Base-by-base conservation (phyloP, 768 basidiomycete genomes). In the Pleurotus pulmonarius region DNA sequence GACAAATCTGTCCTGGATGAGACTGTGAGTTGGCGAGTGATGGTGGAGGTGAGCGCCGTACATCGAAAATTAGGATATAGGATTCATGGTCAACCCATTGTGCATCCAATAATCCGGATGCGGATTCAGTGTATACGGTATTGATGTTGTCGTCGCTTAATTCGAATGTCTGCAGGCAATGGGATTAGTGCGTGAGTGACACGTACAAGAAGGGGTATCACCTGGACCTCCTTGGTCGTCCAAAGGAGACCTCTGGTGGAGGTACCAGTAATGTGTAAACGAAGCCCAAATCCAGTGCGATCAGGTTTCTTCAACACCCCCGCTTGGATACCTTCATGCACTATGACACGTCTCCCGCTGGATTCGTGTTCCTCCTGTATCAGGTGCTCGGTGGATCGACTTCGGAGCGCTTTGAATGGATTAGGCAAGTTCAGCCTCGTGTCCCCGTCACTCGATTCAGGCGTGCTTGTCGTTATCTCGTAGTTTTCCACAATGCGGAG, bases 341-440 rank as follows among this genome's bases (percentile, higher is more conserved):
- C 29, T 8, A 34, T 34, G 29, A 53, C 4, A 61, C 56, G 41
- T 61, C 64, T 34, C 57, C 26, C 40, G 8, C 25, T 39, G 15
- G 43, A 22, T 48, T 12, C 37, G 41, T 51, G 58, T 48, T 49
- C 13, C 67, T 48, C 16, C 67, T 55, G 44, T 2, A 59, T 40
- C 3, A 80, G 49, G 52, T 75, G 72, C 26, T 87, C 86, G 0
- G 74, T 62, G n/a, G 82, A 81, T n/a, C 65, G 74, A 24, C 70
- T 70, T 55, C 75, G 74, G 12, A 82, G 73, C 1, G 75, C 70
- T 64, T 84, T 90, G 73, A 90, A 85, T 3, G 84, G 79, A 58
- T 84, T 87, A 5, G 86, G 75, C n/a, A 88, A 69, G 0, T 76
- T 74, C n/a, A 83, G 65, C 8, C 72, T 60, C 24, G 64, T 57